Percentiles rank a stretch among this genome's conserved stretches.
Evolutionary conservation across 2,329 filamentous ascomycete genomes (phyloP).

Genomic region (Beauveria sp.): DNA sequence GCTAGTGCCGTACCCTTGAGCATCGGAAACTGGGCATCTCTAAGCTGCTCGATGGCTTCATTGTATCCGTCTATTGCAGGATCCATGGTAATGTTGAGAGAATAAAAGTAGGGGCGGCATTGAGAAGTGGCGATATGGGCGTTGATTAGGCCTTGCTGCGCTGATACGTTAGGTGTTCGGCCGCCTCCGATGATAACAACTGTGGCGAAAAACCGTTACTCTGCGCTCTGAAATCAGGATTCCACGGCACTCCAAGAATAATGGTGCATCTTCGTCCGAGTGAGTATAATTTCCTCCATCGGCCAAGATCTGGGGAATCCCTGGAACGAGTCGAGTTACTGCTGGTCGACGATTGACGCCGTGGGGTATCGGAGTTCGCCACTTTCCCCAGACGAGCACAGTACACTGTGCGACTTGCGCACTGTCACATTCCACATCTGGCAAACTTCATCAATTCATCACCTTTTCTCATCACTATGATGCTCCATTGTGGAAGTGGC

Average conservation of each 20-base stretch:
- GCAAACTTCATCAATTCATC: neutral
- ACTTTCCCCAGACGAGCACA: slow-evolving; percentile 5
- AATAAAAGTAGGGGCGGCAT: neutral
- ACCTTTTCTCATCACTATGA: too few species aligned
- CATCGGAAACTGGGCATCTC: slow-evolving; percentile 60
- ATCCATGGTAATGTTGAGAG: slow-evolving; percentile 11
- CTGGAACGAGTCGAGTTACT: neutral
- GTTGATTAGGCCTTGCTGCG: neutral
- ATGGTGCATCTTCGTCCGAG: neutral
- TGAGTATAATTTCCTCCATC: neutral
- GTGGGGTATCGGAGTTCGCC: slow-evolving; percentile 10
- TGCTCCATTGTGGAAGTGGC: too few species aligned
- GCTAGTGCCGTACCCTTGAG: slow-evolving; percentile 44
- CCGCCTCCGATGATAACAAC: neutral
- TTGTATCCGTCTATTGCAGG: slow-evolving; percentile 40
- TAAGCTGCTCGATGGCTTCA: slow-evolving; percentile 47
- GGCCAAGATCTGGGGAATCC: neutral
- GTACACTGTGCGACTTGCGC: neutral
- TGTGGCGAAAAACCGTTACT: neutral
- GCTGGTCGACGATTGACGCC: neutral
- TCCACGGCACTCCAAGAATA: neutral
- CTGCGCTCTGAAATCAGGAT: neutral
- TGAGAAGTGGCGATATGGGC: neutral
- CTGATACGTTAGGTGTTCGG: neutral
- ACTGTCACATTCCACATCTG: neutral